Conservation (phyloP, 2,329 filamentous ascomycete species). For the Colletotrichum shisoi region DNA sequence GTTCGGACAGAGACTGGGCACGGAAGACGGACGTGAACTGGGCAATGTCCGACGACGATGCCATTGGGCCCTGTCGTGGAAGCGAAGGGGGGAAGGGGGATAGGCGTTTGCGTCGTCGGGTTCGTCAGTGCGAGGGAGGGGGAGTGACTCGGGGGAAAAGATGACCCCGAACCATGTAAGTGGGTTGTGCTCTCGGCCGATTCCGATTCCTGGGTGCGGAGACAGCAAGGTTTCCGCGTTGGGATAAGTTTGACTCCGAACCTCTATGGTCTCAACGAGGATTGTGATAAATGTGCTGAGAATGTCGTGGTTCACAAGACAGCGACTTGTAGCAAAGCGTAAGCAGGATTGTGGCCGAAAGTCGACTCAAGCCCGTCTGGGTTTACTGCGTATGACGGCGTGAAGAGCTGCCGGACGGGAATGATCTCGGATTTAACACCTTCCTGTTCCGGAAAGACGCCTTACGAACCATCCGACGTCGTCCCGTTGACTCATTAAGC, state of each 20-base stretch:
- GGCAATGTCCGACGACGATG: slow-evolving; percentile 32
- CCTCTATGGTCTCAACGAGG: background rate
- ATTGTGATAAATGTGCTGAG: no score
- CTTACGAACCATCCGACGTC: background rate
- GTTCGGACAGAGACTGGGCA: slow-evolving; percentile 44
- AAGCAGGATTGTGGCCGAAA: background rate
- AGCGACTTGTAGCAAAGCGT: background rate
- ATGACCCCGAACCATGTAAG: background rate
- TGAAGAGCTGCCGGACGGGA: background rate
- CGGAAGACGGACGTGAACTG: slow-evolving; percentile 51
- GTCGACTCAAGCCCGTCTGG: background rate
- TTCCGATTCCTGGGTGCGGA: background rate
- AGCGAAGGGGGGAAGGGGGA: background rate
- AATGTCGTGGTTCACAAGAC: background rate
- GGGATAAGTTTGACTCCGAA: background rate
- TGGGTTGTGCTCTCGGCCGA: background rate
- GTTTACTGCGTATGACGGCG: background rate
- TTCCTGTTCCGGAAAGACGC: slow-evolving; percentile 9
- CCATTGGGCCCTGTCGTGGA: background rate
- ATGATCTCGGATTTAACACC: slow-evolving; percentile 1
- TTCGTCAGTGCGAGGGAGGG: background rate
- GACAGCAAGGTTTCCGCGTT: background rate
- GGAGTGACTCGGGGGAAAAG: no score
- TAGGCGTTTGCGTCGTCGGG: background rate
- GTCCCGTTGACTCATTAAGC: slow-evolving; percentile 1